Base-by-base conservation (phyloP, 331 rosid genomes). In the Prunus yedoensis region DNA sequence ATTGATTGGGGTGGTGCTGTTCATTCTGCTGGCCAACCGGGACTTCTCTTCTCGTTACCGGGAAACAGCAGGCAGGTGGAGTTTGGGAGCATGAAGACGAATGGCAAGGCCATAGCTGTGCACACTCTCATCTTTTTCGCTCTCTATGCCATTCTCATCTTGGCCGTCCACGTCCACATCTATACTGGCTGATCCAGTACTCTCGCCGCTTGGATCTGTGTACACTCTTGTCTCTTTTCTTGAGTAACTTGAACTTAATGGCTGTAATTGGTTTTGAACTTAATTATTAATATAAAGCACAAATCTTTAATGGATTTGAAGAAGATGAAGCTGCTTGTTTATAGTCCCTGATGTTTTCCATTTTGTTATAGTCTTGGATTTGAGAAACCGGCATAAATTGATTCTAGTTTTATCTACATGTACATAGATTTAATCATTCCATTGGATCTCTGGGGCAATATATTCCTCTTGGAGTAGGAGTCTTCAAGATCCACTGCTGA, bases 21-120 rank as follows among this genome's bases (percentile, higher is more conserved):
- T 95, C 82, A 93, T 95, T 62, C 88, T 95, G 10, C 97, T 95
- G 11, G n/a, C n/a, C 92, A 90, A 38, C 99, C 99, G 10, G 99
- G 99, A 3, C 75, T 95, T 20, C 85, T 95, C 6, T 95, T 93
- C 65, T 77, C 92, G 25, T 76, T 95, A 13, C 99, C 99, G 0
- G 97, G 99, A 1, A 82, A 90, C 78, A 78, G 82, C 53, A 89
- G 82, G 57, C 88, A 75, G 78, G 32, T 95, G 3, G 99, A 95
- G 81, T 95, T 95, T 35, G 88, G 97, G n/a, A 78, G 90, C 63
- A 81, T 95, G 97, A 92, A 95, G 89, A 92, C 97, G 11, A 95
- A 95, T 75, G 97, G 99, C 14, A 92, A 89, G 77, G 89, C 99
- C 54, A 82, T 95, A 5, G 92, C 90, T 58, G 79, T 95, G 10